Base-by-base conservation (phyloP, 2,329 filamentous ascomycete species). In the Claviceps digitariae region DNA sequence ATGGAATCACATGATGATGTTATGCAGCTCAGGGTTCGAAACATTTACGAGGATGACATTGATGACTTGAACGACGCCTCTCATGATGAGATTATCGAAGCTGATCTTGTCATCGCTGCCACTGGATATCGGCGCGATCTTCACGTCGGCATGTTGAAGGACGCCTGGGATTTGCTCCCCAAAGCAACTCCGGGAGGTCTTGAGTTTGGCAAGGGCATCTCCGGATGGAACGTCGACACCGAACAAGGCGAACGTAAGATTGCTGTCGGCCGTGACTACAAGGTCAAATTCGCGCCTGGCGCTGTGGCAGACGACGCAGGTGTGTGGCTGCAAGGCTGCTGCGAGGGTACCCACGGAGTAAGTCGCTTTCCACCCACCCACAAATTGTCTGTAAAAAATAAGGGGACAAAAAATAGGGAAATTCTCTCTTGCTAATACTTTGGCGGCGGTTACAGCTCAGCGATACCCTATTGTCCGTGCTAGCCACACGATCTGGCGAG, bases 271-370 rank as follows among this genome's bases (percentile, higher is more conserved):
- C 79, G 91, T 52, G 81, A 96, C 66, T 97, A 97, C 68, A 77
- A 77, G 51, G 80, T 96, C 49, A 72, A 83, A 55, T 89, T 94
- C 64, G 75, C 79, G 49, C 72, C 78, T 1, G 83, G 79, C 31
- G 75, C 78, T 48, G 84, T 97, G 36, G 77, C 81, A n/a, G 65
- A 76, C 0, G 81, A 83, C 46, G 85, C 88, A 15, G 90, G 90
- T 3, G 76, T 97, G 55, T 97, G 87, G 85, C 74, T 97, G 61
- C 93, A 97, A 67, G 91, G 91, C 34, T 96, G 90, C 72, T 94
- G 90, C 66, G 90, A 97, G 73, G 82, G 77, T 57, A 95, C 90
- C 36, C 91, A 97, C 68, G 91, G 91, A 55, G 86, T 91, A 78
- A 82, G 86, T 82, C 15, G 1, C 20, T 50, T 36, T 34, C 21